Base-by-base conservation (phyloP, 768 basidiomycete genomes). In the Tremella yokohamensis region DNA sequence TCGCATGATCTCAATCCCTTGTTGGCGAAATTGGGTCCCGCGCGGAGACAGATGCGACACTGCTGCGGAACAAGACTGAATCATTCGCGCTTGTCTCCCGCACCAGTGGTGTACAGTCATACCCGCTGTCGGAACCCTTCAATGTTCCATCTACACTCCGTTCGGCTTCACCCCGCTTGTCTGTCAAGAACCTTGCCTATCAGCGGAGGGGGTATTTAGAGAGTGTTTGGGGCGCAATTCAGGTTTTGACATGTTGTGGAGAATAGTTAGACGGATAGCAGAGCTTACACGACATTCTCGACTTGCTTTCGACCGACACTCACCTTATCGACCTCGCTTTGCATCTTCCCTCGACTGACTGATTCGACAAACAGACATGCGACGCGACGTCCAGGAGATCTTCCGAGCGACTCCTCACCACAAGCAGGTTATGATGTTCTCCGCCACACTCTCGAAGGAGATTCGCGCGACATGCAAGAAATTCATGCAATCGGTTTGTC, bases 371-470 rank as follows among this genome's bases (percentile, higher is more conserved):
- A 79, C 84, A 99, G 96, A 98, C 87, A 99, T 99, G 96, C 94
- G 96, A 81, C 90, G 96, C 75, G 96, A 99, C 77, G 94, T 99
- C 64, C 96, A 99, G 85, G 96, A 99, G 81, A 98, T 99, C 72
- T 99, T 98, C 84, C 87, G 94, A 71, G 84, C 90, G 16, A 98
- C 96, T 18, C 96, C 96, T 51, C 94, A 96, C 79, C 92, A 96
- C 84, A 99, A 99, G 82, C 94, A 99, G 83, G 96, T 99, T 67
- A 99, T 99, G 96, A 99, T 99, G 96, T 99, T 99, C 83, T 94
- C 91, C 70, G 96, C 96, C 40, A 99, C 96, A 0, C 80, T 99
- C 60, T 85, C 90, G 57, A 98, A 99, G 82, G 96, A 98, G 65
- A 94, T 99, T 58, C 84, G 96, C 57, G 83, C 86, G 7, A 98